A percentile compares a stretch with the other conserved stretches of the same genome.
Conservation (phyloP, 768 basidiomycete genomes). For the Peribolospora baueri region DNA sequence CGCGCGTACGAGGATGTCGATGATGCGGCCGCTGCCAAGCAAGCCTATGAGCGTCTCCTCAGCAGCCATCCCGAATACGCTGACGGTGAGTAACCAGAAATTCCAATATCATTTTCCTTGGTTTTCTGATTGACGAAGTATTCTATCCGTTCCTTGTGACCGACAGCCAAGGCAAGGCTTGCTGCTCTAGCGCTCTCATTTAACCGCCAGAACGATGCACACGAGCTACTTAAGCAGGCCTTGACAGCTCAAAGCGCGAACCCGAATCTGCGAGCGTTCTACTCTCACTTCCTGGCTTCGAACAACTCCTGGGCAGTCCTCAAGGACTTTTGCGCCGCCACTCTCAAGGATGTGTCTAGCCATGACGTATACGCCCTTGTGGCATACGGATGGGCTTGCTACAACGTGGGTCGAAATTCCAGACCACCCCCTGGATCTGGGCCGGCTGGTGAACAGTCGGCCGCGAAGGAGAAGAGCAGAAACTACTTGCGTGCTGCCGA, state of each 20-base stretch:
- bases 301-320: constrained; percentile 35
- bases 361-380: constrained; percentile 79
- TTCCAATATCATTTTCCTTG: not conserved
- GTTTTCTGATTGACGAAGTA: not conserved
- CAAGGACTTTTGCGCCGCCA: constrained; percentile 58
- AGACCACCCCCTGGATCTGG: constrained; percentile 16
- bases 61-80: constrained; percentile 85
- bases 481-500: constrained; percentile 64
- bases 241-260: constrained; percentile 51
- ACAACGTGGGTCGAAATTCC: constrained; percentile 62
- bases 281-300: constrained; percentile 76
- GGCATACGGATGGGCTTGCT: constrained; percentile 64
- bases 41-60: constrained; percentile 55
- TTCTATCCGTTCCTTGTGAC: too few species aligned
- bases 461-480: constrained; percentile 41
- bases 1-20: constrained; percentile 70
- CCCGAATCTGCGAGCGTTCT: constrained; percentile 72
- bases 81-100: constrained; percentile 39
- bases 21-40: constrained; percentile 44
- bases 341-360: constrained; percentile 61
- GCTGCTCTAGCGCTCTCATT: constrained; percentile 49
- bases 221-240: constrained; percentile 70
- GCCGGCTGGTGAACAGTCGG: constrained; percentile 27
- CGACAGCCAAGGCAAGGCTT: constrained; percentile 68
- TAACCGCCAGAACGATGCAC: constrained; percentile 55